Conservation (phyloP, 1,284 basidiomycete genomes). For the Sanghuangporus sanghuang region DNA sequence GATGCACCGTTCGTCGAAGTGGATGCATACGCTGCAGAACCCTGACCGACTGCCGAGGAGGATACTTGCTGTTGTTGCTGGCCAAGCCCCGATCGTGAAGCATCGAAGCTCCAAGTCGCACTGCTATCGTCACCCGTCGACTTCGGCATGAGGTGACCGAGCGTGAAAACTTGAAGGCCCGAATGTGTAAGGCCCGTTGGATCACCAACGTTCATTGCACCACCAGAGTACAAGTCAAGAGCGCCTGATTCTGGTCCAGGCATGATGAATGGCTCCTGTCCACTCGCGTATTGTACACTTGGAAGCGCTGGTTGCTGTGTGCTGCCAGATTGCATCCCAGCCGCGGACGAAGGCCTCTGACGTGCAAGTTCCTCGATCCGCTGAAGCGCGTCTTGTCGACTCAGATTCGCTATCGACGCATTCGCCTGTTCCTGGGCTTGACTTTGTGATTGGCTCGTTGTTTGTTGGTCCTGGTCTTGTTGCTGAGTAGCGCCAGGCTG, state of each 20-base stretch:
- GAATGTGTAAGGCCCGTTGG: conserved; percentile 39
- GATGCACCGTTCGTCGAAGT: conserved; percentile 9
- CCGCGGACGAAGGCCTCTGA: conserved; percentile 32
- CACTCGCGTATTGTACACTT: conserved; percentile 24
- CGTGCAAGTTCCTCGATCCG: conserved; percentile 46
- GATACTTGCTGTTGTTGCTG: conserved; percentile 6
- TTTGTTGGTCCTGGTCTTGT: conserved; percentile 14
- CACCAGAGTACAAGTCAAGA: conserved; percentile 23
- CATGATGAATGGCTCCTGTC: conserved; percentile 35
- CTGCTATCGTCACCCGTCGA: conserved; percentile 45
- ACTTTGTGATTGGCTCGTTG: conserved; percentile 11
- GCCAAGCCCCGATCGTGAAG: conserved; percentile 13
- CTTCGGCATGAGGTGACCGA: conserved; percentile 72
- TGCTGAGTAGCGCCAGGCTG: conserved; percentile 16
- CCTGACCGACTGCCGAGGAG: not conserved
- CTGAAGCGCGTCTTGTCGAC: conserved; percentile 43
- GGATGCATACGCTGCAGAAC: not conserved
- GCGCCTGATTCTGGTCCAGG: conserved; percentile 19
- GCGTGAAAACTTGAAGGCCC: conserved; percentile 76
- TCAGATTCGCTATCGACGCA: conserved; percentile 20
- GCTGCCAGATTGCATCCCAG: conserved; percentile 17
- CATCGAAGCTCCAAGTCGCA: conserved; percentile 55
- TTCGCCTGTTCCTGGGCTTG: conserved; percentile 9
- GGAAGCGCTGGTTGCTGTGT: conserved; percentile 11
- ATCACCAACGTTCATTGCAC: not conserved